Evolutionary conservation across 768 basidiomycete species (phyloP).

Genomic region (Pholiota microspora): DNA sequence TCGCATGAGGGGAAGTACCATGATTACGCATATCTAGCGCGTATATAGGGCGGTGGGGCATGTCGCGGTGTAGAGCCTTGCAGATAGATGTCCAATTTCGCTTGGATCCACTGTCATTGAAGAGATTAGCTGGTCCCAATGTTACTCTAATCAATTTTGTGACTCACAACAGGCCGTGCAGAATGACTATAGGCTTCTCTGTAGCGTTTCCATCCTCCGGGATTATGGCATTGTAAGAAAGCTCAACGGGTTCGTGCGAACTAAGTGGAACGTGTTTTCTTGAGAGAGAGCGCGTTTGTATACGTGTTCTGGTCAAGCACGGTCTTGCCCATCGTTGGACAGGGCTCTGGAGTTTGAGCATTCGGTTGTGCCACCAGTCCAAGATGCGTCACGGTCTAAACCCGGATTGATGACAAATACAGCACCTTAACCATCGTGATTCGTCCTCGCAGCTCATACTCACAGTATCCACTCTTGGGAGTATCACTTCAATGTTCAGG

Average conservation of each 20-base stretch:
- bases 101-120: constrained; percentile 67
- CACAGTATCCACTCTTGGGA: neutral
- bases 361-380: neutral
- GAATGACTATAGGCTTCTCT: constrained; percentile 49
- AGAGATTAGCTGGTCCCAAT: neutral
- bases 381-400: too few relatives aligned
- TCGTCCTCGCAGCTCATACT: neutral
- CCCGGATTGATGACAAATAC: neutral
- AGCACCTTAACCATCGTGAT: too few relatives aligned
- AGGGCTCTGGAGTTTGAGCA: constrained; percentile 1
- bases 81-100: constrained; percentile 86
- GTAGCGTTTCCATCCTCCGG: constrained; percentile 25
- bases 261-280: constrained; percentile 4
- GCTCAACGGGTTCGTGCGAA: constrained; percentile 16
- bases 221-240: constrained; percentile 21
- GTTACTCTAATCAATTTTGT: neutral
- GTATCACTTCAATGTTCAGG: neutral
- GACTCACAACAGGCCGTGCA: constrained; percentile 65
- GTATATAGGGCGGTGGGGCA: constrained; percentile 66
- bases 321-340: constrained; percentile 1
- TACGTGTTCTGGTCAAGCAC: neutral
- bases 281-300: constrained; percentile 6
- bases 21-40: constrained; percentile 89
- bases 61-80: constrained; percentile 65
- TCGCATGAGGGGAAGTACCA: constrained; percentile 74